Conservation (phyloP, 345 rosid genomes). For the Hypericum androsaemum region DNA sequence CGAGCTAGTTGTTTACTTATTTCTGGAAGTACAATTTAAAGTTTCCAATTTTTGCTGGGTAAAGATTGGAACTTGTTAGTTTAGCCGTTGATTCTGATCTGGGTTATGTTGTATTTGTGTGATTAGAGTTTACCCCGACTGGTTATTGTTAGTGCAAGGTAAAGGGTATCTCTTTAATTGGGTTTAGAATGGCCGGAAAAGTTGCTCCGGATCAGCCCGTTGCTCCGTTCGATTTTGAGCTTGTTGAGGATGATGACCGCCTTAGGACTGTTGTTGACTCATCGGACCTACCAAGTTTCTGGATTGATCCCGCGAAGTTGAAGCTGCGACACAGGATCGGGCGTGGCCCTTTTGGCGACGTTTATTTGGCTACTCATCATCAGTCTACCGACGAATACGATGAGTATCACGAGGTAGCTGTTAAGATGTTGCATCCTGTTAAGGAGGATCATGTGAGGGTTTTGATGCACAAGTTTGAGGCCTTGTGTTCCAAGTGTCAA, state of each 20-base stretch:
- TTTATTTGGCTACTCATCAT: conserved; percentile 86
- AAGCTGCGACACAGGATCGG: conserved; percentile 87
- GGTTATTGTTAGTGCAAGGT: no score
- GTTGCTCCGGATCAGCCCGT: conserved; percentile 29
- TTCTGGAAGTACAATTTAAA: no score
- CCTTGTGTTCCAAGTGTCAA: conserved; percentile 47
- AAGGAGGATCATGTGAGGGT: conserved; percentile 46
- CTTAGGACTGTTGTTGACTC: conserved; percentile 40
- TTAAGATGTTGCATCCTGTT: conserved; percentile 65
- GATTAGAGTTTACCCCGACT: no score
- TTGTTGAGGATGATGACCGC: conserved; percentile 54
- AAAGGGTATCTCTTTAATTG: no score
- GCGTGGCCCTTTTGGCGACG: conserved; percentile 91
- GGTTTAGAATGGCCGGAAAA: conserved; percentile 78
- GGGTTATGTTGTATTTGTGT: no score
- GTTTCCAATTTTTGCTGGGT: no score
- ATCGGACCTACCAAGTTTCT: conserved; percentile 37
- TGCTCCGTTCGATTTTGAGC: conserved; percentile 54
- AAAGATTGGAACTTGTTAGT: no score
- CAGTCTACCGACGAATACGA: conserved; percentile 48
- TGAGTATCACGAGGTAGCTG: conserved; percentile 68
- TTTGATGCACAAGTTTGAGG: conserved; percentile 53
- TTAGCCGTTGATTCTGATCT: no score
- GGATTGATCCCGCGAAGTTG: conserved; percentile 62
- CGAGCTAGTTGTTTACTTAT: no score